phyloP scores from a whole-genome alignment of 2,329 filamentous ascomycete species.

The Teratosphaeria viscida region DNA sequence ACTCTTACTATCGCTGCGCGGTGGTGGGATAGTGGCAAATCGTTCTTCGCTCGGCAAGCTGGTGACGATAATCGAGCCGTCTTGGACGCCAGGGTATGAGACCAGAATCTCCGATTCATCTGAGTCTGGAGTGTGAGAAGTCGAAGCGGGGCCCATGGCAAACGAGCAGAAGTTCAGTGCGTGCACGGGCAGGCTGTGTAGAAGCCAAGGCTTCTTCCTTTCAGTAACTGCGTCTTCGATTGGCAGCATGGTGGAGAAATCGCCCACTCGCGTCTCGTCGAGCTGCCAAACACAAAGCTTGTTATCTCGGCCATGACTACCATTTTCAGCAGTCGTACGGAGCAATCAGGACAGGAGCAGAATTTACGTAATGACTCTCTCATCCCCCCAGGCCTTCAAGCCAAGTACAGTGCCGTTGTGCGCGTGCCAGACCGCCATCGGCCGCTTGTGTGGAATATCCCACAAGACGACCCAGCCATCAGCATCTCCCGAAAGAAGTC shows the following conservation, averaged over 20 bases:
- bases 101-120: slow-evolving; percentile 38
- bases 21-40: slow-evolving; percentile 47
- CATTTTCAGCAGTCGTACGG: background rate
- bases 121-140: background rate
- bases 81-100: slow-evolving; percentile 56
- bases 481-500: slow-evolving; percentile 76
- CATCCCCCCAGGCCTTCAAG: slow-evolving; percentile 58
- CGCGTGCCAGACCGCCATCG: slow-evolving; percentile 75
- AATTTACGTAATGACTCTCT: slow-evolving; percentile 72
- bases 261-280: slow-evolving; percentile 45
- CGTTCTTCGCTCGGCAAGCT: slow-evolving; percentile 65
- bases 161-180: slow-evolving; percentile 94
- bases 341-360: background rate
- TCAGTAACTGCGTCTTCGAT: slow-evolving; percentile 47
- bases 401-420: slow-evolving; percentile 70
- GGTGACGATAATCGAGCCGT: slow-evolving; percentile 65
- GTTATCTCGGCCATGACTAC: slow-evolving; percentile 82
- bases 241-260: slow-evolving; percentile 59
- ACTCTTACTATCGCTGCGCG: slow-evolving; percentile 38
- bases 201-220: slow-evolving; percentile 64
- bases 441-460: slow-evolving; percentile 71
- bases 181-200: slow-evolving; percentile 76
- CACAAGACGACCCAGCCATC: slow-evolving; percentile 83
- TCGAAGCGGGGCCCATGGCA: slow-evolving; percentile 25
- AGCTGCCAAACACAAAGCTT: slow-evolving; percentile 79